Base-by-base conservation (phyloP, 1,284 basidiomycete genomes). In the Entoloma clypeatum region DNA sequence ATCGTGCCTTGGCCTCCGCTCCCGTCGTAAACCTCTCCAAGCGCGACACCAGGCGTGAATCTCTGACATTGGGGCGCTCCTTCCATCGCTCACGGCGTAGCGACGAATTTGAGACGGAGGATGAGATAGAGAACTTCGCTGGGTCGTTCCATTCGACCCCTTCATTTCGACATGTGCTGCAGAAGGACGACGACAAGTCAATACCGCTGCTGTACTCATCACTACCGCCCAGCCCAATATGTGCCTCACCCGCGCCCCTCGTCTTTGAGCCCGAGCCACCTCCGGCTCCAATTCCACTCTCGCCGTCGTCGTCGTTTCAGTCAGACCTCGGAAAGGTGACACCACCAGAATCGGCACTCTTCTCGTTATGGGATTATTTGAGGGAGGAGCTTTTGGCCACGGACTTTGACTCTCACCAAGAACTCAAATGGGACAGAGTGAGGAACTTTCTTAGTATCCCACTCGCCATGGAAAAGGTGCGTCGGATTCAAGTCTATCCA, bases 381-480 rank as follows among this genome's bases (percentile, higher is more conserved):
- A 73, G 84, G 16, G 90, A 93, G 55, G 86, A 92, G 56, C 69
- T 95, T 10, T 65, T 93, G 6, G 90, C 88, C 0, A 93, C 87
- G 22, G 92, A 94, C 67, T 89, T 92, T 60, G 92, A 95, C 61
- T 91, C 86, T 0, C 87, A 92, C 47, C 90, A 95, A 56, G 92
- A 95, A 59, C 68, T 93, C 52, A 93, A 93, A 63, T 92, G 92
- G 88, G 96, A 99, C 56, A 73, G 96, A n/a, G 94, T 99, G 36
- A 87, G 90, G 59, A 99, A 99, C 65, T 99, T 99, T 58, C 68
- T 99, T 47, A 86, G 80, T 42, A 92, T 99, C 28, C 96, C 96
- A 0, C 60, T 93, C 6, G 93, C 92, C 11, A 81, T 96, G 50
- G 96, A 99, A 63, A 95, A 96, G 76, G 92, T 89, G 43, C 38